Base-by-base conservation (phyloP, 2,329 filamentous ascomycete genomes). In the Raffaelea albimanens region DNA sequence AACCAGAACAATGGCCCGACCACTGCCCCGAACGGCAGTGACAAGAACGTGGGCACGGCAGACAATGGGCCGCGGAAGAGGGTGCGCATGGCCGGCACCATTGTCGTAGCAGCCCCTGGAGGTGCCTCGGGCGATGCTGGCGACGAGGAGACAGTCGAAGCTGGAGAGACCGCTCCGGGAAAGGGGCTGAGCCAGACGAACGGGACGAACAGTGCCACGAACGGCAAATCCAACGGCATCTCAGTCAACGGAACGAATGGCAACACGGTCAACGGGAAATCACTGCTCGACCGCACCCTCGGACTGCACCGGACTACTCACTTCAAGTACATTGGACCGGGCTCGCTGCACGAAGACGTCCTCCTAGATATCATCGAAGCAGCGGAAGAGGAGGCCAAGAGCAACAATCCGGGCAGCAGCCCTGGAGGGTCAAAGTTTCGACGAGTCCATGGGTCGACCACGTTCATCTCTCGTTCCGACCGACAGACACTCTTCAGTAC, bases 281-380 rank as follows among this genome's bases (percentile, higher is more conserved):
- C 55, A 11, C 59, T 65, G 18, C 61, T 71, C 4, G 63, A 61
- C 47, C 63, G 65, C 40, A 70, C 70, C 2, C 61, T 82, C 39
- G 78, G 78, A 38, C 62, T 82, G 34, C 76, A 80, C 55, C 64
- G 73, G 49, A 72, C 74, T 54, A 74, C 76, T 48, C 76, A 81
- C 58, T 77, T 76, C 59, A 72, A 76, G 57, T 77, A 80, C 56
- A 70, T 82, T 48, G 78, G 78, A 19, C 65, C 75, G 48, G 80
- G 75, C 33, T 57, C 56, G 11, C 46, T 57, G 5, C 55, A 58
- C 46, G 57, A 61, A 21, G 50, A 52, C 19, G 46, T 47, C 23
- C 52, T 61, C 18, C 48, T 59, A 16, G 57, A 59, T 21, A 49
- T 59, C 18, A 46, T 56, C 22, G 52, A 56, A 18, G 45, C 47